Conservation (phyloP, 768 basidiomycete genomes). For the Suillus bovinus region DNA sequence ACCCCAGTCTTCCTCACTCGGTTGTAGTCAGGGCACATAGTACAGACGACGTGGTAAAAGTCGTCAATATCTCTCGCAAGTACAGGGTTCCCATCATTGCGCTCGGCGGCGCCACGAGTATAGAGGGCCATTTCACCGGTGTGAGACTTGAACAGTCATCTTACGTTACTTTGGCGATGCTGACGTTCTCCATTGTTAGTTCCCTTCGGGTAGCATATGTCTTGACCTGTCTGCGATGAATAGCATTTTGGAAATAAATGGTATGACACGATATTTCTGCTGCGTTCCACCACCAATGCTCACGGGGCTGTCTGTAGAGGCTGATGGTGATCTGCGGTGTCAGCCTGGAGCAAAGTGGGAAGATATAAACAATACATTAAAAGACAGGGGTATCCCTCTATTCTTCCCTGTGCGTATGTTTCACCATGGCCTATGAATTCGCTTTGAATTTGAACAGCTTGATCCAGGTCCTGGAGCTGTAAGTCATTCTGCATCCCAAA, state of each 20-base stretch:
- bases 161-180: not conserved
- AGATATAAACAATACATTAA: constrained; percentile 69
- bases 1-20: constrained; percentile 56
- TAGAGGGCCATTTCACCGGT: constrained; percentile 86
- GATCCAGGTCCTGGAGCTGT: constrained; percentile 75
- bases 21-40: constrained; percentile 57
- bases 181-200: constrained; percentile 23
- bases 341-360: constrained; percentile 82
- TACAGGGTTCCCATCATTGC: constrained; percentile 77
- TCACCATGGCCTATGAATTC: not conserved
- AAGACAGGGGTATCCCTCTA: constrained; percentile 67
- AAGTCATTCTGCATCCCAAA: constrained; percentile 21
- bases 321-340: constrained; percentile 72
- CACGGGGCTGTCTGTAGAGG: constrained; percentile 41
- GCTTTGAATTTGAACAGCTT: constrained; percentile 40
- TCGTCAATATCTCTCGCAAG: constrained; percentile 75
- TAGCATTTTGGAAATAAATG: constrained; percentile 57
- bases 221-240: constrained; percentile 71
- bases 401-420: constrained; percentile 77
- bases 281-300: constrained; percentile 8
- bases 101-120: constrained; percentile 82
- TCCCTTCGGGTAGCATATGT: constrained; percentile 58
- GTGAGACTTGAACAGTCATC: constrained; percentile 37
- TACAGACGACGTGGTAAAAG: constrained; percentile 81
- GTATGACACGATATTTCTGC: constrained; percentile 29